Evolutionary conservation across 2,329 filamentous ascomycete species (phyloP), one percentile per base, ranked within the genome.

Genomic region (Talaromyces sp.): DNA sequence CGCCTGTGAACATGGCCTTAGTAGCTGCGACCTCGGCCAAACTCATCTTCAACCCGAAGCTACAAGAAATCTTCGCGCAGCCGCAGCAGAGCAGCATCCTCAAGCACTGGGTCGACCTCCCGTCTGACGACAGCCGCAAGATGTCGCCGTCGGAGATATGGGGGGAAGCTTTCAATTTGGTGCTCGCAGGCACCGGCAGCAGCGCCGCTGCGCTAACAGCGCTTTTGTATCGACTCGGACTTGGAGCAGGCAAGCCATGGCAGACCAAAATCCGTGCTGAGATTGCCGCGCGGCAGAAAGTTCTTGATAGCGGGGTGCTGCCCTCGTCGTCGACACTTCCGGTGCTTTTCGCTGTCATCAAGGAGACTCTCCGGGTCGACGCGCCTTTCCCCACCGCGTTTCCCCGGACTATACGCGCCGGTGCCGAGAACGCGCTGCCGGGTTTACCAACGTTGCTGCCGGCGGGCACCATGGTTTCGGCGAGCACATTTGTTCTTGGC

Each of bases 181-280:
- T 66, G 6, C 57, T 67, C 19, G 66, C 66, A 8, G 66, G 66
- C 2, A 62, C 65, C 3, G 66, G 66, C 17, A 67, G 66, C 36
- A 65, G 59, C 15, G 61, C 65, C 17, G 65, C 66, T 3, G 64
- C 61, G 8, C 53, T 66, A 32, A 66, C 65, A 6, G 64, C 66
- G 13, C 25, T 63, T 6, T 7, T 66, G 11, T 65, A 61, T 49
- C 60, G 63, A 17, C 51, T 67, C 28, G 66, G 66, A 15, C 47
- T 58, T 7, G 15, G 58, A 8, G 59, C 64, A 22, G 66, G 66
- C 3, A 62, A 60, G 17, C 15, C 25, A 8, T 66, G 66, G 66
- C 66, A 67, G 55, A 57, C 61, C 5, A 65, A 44, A 11, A 49
- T 66, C 10, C 65, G 64, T 13, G 39, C 36, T 9, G 55, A 65